Conservation (phyloP, 257 asterid genomes). For the Forsythia suspensa region DNA sequence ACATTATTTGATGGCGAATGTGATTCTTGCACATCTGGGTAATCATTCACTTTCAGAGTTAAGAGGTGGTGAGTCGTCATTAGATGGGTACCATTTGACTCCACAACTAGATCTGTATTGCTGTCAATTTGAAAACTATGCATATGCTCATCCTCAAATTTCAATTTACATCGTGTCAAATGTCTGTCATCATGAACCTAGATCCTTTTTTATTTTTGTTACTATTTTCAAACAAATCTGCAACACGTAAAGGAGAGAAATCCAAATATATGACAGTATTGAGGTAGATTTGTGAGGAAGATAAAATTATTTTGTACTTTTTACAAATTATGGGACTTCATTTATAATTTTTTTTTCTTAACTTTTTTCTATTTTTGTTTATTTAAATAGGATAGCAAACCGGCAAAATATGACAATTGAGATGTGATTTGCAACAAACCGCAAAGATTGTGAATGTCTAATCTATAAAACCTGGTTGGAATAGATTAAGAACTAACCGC, state of each 20-base stretch:
- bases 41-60: conserved; percentile 50
- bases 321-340: no score
- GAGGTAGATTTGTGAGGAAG: no score
- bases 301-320: no score
- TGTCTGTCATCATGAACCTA: conserved; percentile 52
- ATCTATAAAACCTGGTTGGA: no score
- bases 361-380: no score
- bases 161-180: conserved; percentile 54
- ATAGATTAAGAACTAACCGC: no score
- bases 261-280: no score
- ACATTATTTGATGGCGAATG: conserved; percentile 42
- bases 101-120: conserved; percentile 85
- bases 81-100: conserved; percentile 53
- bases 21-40: conserved; percentile 35
- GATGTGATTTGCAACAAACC: no score
- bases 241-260: conserved; percentile 82
- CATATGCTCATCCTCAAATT: conserved; percentile 68
- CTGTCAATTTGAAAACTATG: conserved; percentile 81
- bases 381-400: no score
- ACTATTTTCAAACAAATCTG: conserved; percentile 71
- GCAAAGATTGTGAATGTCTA: no score
- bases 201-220: conserved; percentile 43
- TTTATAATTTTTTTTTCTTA: no score
- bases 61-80: conserved; percentile 32
- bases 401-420: no score